A percentile compares a stretch with the other conserved stretches of the same genome.
Conservation (phyloP, 1,284 basidiomycete species). For the Mycosarcoma mackinlayi region DNA sequence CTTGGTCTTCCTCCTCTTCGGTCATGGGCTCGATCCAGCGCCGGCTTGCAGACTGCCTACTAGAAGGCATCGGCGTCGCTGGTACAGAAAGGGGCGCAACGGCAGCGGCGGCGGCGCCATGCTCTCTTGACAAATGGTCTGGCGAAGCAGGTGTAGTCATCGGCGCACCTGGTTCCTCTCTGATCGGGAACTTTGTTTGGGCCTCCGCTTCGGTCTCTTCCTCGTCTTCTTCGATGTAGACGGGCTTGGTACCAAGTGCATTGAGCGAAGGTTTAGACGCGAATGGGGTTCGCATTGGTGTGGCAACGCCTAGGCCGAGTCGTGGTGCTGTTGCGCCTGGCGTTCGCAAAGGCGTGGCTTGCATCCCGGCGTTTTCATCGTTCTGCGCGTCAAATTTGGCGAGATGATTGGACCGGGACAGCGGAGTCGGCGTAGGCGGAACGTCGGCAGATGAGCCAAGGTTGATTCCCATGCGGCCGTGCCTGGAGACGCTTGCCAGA, state of each 20-base stretch:
- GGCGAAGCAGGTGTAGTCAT: constrained; percentile 11
- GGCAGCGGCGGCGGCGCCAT: neutral
- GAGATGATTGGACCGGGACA: constrained; percentile 23
- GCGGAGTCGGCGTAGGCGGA: constrained; percentile 51
- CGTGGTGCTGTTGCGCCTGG: constrained; percentile 14
- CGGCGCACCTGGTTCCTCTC: too few relatives aligned
- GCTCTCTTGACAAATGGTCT: constrained; percentile 1
- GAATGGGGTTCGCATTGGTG: constrained; percentile 47
- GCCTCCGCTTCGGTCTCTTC: constrained; percentile 46
- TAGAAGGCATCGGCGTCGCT: constrained; percentile 45
- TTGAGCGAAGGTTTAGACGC: constrained; percentile 21
- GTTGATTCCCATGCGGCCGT: constrained; percentile 15
- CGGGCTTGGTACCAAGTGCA: constrained; percentile 28
- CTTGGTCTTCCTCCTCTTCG: constrained; percentile 52
- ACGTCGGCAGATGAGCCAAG: constrained; percentile 43
- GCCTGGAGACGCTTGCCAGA: constrained; percentile 23
- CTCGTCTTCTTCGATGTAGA: constrained; percentile 49
- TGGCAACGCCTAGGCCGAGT: constrained; percentile 32
- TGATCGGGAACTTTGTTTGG: neutral
- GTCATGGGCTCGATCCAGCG: constrained; percentile 52
- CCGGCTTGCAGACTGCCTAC: constrained; percentile 33
- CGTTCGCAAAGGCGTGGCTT: constrained; percentile 42
- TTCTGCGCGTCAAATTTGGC: constrained; percentile 17
- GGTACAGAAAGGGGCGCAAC: constrained; percentile 7
- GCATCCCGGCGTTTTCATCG: constrained; percentile 53